phyloP scores from a whole-genome alignment of 169 alveolate genomes.

The Amoebophrya sp. region DNA sequence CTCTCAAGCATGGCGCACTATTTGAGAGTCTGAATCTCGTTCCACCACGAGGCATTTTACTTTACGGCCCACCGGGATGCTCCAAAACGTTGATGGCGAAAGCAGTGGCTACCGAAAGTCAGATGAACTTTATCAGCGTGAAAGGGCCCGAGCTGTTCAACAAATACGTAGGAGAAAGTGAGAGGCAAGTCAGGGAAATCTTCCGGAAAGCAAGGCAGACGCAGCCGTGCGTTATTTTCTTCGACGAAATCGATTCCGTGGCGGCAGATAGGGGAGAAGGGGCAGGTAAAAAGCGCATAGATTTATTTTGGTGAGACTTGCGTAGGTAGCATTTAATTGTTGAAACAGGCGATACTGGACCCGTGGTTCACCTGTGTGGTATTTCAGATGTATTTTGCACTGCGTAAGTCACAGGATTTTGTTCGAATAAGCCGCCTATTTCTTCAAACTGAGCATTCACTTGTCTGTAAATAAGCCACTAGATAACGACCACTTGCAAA shows the following conservation, averaged over 20 bases:
- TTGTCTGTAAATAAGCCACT: no score
- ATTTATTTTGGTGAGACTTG: no score
- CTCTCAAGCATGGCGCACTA: constrained; percentile 72
- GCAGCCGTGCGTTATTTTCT: constrained; percentile 75
- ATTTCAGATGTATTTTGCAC: constrained; percentile 49
- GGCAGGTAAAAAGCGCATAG: constrained; percentile 62
- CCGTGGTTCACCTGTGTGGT: constrained; percentile 74
- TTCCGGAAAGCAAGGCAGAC: constrained; percentile 83
- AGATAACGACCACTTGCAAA: no score
- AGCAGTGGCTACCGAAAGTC: constrained; percentile 97
- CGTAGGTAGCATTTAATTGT: no score
- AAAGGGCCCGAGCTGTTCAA: constrained; percentile 99
- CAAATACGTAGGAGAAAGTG: constrained; percentile 84
- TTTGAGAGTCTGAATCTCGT: constrained; percentile 73
- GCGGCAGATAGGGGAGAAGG: constrained; percentile 78
- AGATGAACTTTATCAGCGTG: constrained; percentile 93
- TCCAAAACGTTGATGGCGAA: constrained; percentile 98
- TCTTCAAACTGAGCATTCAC: no score
- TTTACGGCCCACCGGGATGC: constrained; percentile 99
- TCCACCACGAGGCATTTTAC: constrained; percentile 92
- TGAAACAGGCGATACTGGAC: no score
- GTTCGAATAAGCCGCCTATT: no score
- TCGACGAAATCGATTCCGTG: constrained; percentile 98
- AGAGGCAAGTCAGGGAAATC: constrained; percentile 59
- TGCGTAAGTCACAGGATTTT: constrained; percentile 40